A percentile compares a stretch with the other conserved stretches of the same genome.
phyloP scores from a whole-genome alignment of 2,329 filamentous ascomycete species.

The Fusarium sp. region DNA sequence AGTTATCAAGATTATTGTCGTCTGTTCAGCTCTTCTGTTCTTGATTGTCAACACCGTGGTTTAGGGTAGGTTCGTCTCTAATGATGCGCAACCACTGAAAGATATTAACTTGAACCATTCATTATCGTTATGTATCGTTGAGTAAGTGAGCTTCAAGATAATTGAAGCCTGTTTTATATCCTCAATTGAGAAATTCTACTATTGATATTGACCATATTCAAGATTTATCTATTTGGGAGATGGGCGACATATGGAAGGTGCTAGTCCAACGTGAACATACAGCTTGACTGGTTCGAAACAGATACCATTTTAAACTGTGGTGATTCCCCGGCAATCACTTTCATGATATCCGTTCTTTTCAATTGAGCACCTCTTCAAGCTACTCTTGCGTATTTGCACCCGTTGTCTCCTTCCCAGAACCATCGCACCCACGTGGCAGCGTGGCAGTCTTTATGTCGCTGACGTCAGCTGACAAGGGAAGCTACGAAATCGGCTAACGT shows the following conservation, averaged over 20 bases:
- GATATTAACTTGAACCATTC: too few species aligned
- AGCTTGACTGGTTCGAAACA: neutral
- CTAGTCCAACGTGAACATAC: too few species aligned
- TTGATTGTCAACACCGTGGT: neutral
- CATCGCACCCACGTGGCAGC: neutral
- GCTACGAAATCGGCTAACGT: constrained; percentile 23
- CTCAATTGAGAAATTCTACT: neutral
- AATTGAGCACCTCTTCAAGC: neutral
- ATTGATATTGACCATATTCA: neutral
- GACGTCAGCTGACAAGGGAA: constrained; percentile 40
- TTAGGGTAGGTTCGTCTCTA: neutral
- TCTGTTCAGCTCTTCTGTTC: neutral
- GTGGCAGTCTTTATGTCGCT: constrained; percentile 16
- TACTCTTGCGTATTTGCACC: neutral
- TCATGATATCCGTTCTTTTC: neutral
- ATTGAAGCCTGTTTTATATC: neutral
- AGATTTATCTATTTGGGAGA: neutral
- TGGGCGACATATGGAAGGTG: neutral
- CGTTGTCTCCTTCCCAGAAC: neutral
- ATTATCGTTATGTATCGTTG: too few species aligned
- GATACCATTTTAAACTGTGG: neutral
- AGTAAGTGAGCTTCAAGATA: too few species aligned
- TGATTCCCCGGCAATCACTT: too few species aligned
- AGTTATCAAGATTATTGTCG: neutral
- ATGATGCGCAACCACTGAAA: neutral